Evolutionary conservation across 225 moss, liverwort and hornwort species (phyloP), one percentile per base, ranked within the genome.

Genomic region (Sphagnum tenellum): DNA sequence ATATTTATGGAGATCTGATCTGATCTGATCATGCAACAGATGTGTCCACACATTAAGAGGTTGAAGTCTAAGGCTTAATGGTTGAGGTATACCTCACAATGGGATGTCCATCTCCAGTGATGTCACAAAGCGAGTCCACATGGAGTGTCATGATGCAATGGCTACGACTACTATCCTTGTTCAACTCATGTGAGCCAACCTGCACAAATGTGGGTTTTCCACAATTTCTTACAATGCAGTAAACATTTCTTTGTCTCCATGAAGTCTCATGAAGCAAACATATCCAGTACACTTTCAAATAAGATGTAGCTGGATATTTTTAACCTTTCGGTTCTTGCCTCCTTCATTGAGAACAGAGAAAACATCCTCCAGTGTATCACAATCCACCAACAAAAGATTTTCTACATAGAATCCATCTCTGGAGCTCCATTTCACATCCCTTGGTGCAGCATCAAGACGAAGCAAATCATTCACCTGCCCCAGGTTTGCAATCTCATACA

Each of bases 61-160:
- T 29, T 29, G 29, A 29, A 29, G 29, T 29, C 29, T 29, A 29
- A 29, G 29, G 29, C 52, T 52, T 5, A 6, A 52, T 52, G 52
- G 52, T 52, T 9, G 7, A 52, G 52, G 52, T 52, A 52, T 66
- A 84, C 84, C 73, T 55, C 8, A 71, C 83, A 11, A 92, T 92
- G 5, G 88, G 89, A 67, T 80, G 74, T 4, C 79, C 78, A 7
- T 83, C 87, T 0, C 80, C 65, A 1, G 45, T 12, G 3, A 89
- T 76, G 67, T 79, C 85, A 45, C 69, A 76, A 51, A 77, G 70
- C 4, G 96, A 98, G 9, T 98, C 90, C 7, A 98, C 72, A 48
- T 98, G 85, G 12, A 98, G 76, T 4, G 96, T 92, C 92, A 98
- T 98, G 29, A 98, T 98, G 76, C 96, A 98, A 59, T 98, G 96